Evolutionary conservation across 768 basidiomycete species (phyloP).

Genomic region (Gymnopilus junonius): DNA sequence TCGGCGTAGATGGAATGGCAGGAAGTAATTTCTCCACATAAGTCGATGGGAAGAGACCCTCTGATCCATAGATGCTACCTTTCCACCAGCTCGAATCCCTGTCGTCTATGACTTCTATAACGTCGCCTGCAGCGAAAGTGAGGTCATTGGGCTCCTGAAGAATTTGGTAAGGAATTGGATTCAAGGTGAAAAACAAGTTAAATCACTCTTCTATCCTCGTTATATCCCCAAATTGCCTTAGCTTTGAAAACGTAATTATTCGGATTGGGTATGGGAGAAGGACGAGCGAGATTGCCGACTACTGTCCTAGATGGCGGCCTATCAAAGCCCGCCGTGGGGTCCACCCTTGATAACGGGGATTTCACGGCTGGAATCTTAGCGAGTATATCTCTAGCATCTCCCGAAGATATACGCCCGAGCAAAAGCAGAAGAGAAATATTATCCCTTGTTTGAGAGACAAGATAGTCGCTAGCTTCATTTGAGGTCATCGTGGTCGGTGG

Average conservation of each 20-base stretch:
- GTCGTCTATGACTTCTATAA: constrained; percentile 73
- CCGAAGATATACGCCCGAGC: constrained; percentile 48
- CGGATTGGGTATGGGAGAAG: constrained; percentile 18
- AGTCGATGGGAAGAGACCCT: constrained; percentile 78
- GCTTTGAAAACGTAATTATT: constrained; percentile 42
- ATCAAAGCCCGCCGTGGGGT: not conserved
- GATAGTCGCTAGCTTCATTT: constrained; percentile 42
- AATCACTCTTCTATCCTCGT: constrained; percentile 57
- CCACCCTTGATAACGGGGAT: not conserved
- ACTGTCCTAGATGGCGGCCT: constrained; percentile 7
- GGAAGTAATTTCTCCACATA: constrained; percentile 61
- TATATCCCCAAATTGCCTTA: constrained; percentile 67
- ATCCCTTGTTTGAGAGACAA: constrained; percentile 57
- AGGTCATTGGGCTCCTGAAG: constrained; percentile 73
- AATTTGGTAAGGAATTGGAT: not conserved
- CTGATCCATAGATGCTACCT: constrained; percentile 61
- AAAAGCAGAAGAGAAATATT: constrained; percentile 59
- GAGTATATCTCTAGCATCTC: constrained; percentile 51
- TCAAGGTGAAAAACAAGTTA: not conserved
- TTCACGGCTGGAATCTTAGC: constrained; percentile 37
- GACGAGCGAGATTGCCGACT: constrained; percentile 17
- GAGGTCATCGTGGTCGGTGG: constrained; percentile 19
- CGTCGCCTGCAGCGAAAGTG: constrained; percentile 72
- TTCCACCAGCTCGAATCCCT: constrained; percentile 89
- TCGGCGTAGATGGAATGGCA: not conserved